These are phyloP conservation scores for Acrocalymma vagum DNA, from an alignment of 2,329 filamentous ascomycete genomes.

Conservation along the genomic window DNA sequence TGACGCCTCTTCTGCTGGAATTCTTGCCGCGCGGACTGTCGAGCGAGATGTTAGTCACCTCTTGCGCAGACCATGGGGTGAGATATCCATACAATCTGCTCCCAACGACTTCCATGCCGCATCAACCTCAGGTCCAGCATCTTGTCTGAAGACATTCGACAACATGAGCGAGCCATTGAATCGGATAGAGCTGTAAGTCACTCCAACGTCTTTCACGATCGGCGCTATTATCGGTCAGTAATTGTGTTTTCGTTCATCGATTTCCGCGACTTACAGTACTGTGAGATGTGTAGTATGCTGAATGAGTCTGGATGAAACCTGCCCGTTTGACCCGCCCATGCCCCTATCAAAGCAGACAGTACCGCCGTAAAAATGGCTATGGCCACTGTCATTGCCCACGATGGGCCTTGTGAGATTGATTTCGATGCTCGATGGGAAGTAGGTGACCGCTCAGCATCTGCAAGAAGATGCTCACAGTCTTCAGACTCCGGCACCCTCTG, in stretches of 20 bases:
- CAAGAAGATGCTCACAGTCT: constrained; percentile 28
- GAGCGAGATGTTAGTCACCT: constrained; percentile 2
- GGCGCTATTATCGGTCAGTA: constrained; percentile 31
- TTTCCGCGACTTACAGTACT: constrained; percentile 35
- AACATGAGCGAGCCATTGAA: constrained; percentile 68
- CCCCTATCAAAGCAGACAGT: constrained; percentile 30
- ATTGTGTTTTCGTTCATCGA: background rate
- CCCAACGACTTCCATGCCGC: constrained; percentile 65
- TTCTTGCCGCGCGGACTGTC: constrained; percentile 49
- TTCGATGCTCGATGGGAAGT: constrained; percentile 10
- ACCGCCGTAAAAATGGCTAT: constrained; percentile 25
- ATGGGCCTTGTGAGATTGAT: constrained; percentile 9
- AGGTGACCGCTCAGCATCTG: constrained; percentile 19
- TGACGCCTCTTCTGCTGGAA: constrained; percentile 59
- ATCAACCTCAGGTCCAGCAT: constrained; percentile 63
- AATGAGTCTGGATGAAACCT: constrained; percentile 31
- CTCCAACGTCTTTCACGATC: constrained; percentile 48
- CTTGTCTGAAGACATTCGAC: constrained; percentile 62
- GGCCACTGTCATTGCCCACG: constrained; percentile 22
- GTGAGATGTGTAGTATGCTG: constrained; percentile 37
- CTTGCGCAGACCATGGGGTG: background rate
- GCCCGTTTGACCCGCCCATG: constrained; percentile 20
- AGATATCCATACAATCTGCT: constrained; percentile 55
- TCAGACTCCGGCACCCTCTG: constrained; percentile 18
- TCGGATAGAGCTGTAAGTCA: constrained; percentile 48